Evolutionary conservation across 2,329 filamentous ascomycete species (phyloP).

Genomic region (Tolypocladium paradoxum): DNA sequence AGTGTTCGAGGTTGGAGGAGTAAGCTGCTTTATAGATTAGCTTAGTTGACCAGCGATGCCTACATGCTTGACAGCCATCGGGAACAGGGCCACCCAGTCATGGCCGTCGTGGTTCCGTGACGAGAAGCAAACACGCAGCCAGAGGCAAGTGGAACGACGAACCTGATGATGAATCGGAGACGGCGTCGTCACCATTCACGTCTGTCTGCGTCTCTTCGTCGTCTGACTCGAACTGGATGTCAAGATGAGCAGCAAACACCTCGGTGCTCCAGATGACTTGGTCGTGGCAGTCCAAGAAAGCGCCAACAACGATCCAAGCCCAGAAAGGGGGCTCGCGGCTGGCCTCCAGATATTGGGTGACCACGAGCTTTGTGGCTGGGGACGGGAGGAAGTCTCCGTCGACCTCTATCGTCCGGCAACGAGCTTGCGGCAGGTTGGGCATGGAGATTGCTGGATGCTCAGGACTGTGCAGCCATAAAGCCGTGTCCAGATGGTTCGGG

Average conservation of each 20-base stretch:
- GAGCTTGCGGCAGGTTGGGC: slow-evolving; percentile 6
- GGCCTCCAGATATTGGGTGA: slow-evolving; percentile 30
- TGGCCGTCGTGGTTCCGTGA: not conserved
- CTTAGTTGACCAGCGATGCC: not conserved
- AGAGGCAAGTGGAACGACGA: slow-evolving; percentile 3
- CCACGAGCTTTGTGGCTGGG: slow-evolving; percentile 33
- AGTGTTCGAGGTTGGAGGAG: not conserved
- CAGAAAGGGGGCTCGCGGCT: slow-evolving; percentile 23
- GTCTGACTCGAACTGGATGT: slow-evolving; percentile 14
- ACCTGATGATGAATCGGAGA: slow-evolving; percentile 10
- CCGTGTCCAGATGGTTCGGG: not conserved
- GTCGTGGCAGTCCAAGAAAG: slow-evolving; percentile 33
- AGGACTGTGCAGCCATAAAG: not conserved
- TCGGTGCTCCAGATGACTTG: slow-evolving; percentile 35
- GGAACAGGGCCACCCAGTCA: not conserved
- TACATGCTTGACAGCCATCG: not conserved
- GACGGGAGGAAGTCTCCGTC: slow-evolving; percentile 25
- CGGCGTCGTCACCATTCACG: slow-evolving; percentile 3
- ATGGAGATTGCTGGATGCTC: slow-evolving; percentile 6
- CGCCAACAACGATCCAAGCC: slow-evolving; percentile 35
- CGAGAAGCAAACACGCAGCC: slow-evolving; percentile 3
- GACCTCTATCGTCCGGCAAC: slow-evolving; percentile 15
- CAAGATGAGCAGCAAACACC: slow-evolving; percentile 25
- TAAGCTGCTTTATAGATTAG: not conserved
- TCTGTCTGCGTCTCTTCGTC: slow-evolving; percentile 8